Percentiles rank a stretch among this genome's conserved stretches.
Evolutionary conservation across 225 moss, liverwort and hornwort species (phyloP).

Genomic region (Neckera pumila): DNA sequence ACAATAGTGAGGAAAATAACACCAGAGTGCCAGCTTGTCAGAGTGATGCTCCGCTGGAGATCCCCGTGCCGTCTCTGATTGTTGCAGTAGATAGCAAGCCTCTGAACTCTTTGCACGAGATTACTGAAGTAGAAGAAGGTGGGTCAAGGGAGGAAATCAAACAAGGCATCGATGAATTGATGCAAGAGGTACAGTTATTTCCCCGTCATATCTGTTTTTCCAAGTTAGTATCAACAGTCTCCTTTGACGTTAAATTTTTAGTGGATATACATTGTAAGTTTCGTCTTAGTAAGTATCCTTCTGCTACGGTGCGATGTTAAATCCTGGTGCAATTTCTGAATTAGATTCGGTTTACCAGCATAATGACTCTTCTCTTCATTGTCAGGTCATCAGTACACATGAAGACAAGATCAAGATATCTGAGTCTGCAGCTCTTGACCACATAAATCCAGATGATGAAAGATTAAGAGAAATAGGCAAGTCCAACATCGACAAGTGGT

Average conservation of each 20-base stretch:
- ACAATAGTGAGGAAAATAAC: slow-evolving; percentile 2
- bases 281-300: background rate
- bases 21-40: background rate
- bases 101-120: slow-evolving; percentile 5
- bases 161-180: slow-evolving; percentile 16
- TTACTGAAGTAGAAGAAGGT: slow-evolving; percentile 9
- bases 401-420: slow-evolving; percentile 36
- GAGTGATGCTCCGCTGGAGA: background rate
- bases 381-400: slow-evolving; percentile 33
- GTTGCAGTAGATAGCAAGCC: slow-evolving; percentile 4
- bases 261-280: background rate
- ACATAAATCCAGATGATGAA: slow-evolving; percentile 32
- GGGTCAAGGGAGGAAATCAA: background rate
- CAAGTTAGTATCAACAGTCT: background rate
- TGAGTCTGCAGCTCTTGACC: slow-evolving; percentile 21
- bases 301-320: background rate
- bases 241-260: background rate
- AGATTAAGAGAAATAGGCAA: slow-evolving; percentile 43
- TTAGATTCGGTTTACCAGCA: background rate
- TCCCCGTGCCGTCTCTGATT: background rate
- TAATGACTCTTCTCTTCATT: background rate
- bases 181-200: slow-evolving; percentile 23
- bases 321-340: background rate
- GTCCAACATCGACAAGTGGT: slow-evolving; percentile 65
- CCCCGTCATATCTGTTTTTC: background rate